A percentile compares a stretch with the other conserved stretches of the same genome.
Evolutionary conservation across 495 filamentous ascomycete species (phyloP).

Genomic region (Lasiosphaeria ovina): DNA sequence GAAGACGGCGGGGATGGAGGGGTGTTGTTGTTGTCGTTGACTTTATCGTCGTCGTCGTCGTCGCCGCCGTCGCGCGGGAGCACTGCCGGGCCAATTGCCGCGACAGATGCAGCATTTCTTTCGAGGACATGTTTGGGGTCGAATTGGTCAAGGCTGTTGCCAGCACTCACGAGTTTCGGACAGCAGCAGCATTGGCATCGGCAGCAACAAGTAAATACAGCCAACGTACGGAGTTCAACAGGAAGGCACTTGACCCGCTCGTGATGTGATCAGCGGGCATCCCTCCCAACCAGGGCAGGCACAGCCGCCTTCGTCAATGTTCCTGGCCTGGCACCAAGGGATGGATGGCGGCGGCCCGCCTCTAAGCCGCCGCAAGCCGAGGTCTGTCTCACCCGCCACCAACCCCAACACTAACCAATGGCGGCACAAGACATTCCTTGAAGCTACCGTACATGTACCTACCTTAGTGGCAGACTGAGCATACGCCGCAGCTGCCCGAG

Average conservation of each 20-base stretch:
- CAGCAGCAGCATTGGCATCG: not conserved
- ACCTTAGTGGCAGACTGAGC: no score
- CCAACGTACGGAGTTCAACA: not conserved
- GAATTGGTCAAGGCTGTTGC: not conserved
- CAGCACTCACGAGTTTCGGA: not conserved
- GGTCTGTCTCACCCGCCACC: constrained; percentile 4
- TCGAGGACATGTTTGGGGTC: constrained; percentile 33
- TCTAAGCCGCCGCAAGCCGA: constrained; percentile 36
- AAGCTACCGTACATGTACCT: no score
- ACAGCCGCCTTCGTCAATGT: not conserved
- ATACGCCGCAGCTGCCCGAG: no score
- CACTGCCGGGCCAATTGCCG: constrained; percentile 43
- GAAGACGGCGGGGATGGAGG: constrained; percentile 8
- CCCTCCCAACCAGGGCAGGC: no score
- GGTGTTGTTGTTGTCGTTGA: constrained; percentile 8
- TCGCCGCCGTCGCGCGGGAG: constrained; percentile 2
- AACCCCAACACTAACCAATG: not conserved
- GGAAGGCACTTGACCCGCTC: not conserved
- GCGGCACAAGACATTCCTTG: not conserved
- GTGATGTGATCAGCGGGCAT: not conserved
- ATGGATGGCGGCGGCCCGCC: constrained; percentile 29
- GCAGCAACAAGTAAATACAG: not conserved
- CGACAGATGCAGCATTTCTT: constrained; percentile 36
- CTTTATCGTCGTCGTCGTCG: not conserved
- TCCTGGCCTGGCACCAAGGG: constrained; percentile 5